Conservation (phyloP, 192 early-diverging fungal species). For the Gryganskiella cystojenkinii region DNA sequence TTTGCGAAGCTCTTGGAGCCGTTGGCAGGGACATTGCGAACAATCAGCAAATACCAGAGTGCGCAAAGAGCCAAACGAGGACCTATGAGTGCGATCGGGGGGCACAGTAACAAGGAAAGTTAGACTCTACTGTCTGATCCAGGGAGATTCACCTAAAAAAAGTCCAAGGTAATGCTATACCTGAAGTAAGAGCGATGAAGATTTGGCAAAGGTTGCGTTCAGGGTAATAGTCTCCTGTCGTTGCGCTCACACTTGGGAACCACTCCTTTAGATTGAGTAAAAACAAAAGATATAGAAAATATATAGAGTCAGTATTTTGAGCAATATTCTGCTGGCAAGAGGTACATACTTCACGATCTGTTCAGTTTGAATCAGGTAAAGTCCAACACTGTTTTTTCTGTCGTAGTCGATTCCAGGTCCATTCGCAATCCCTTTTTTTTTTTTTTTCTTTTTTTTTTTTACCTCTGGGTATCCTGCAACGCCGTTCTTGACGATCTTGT, state of each 20-base stretch:
- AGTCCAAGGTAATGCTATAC: constrained; percentile 19
- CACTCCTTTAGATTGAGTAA: constrained; percentile 62
- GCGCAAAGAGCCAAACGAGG: constrained; percentile 63
- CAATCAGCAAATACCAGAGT: constrained; percentile 49
- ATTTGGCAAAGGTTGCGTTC: constrained; percentile 82
- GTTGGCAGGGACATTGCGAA: constrained; percentile 42
- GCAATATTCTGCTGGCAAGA: too few species aligned
- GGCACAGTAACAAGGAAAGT: not conserved
- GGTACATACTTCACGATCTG: too few species aligned
- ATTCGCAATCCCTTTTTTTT: constrained; percentile 5
- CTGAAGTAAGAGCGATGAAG: constrained; percentile 78
- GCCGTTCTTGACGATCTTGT: constrained; percentile 84
- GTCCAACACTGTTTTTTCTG: too few species aligned
- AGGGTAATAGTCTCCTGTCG: constrained; percentile 85
- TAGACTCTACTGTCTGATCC: too few species aligned
- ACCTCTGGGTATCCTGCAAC: constrained; percentile 81
- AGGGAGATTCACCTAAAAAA: too few species aligned
- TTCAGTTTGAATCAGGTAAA: not conserved
- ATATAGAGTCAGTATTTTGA: not conserved
- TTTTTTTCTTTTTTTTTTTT: not conserved
- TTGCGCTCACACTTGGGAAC: constrained; percentile 86
- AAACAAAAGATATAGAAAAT: not conserved
- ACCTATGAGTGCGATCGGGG: constrained; percentile 21
- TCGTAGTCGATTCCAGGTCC: too few species aligned
- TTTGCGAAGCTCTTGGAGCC: constrained; percentile 55